Conservation (phyloP, 2,329 filamentous ascomycete genomes). For the Apiospora saccharicola region DNA sequence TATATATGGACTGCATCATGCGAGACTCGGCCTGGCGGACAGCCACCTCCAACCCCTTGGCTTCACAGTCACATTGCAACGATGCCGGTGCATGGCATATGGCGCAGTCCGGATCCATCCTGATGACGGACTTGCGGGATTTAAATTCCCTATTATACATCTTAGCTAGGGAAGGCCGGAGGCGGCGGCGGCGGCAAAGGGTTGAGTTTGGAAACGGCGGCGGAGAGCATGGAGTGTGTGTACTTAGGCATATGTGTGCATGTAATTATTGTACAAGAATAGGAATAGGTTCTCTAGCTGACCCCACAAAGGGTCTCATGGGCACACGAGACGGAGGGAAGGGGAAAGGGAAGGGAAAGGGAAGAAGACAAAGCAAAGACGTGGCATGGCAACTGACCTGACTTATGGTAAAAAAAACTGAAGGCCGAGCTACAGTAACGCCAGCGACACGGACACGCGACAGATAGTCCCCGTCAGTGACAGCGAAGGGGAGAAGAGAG, state of each 20-base stretch:
- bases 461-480: constrained; percentile 26
- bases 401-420: constrained; percentile 41
- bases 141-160: constrained; percentile 52
- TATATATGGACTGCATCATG: constrained; percentile 69
- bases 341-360: constrained; percentile 30
- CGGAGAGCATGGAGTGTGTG: constrained; percentile 35
- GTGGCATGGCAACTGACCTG: constrained; percentile 41
- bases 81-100: constrained; percentile 69
- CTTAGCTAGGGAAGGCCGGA: constrained; percentile 49
- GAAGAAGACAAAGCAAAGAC: constrained; percentile 34
- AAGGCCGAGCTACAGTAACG: constrained; percentile 42
- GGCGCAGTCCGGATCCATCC: constrained; percentile 75
- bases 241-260: constrained; percentile 28
- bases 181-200: constrained; percentile 36
- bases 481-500: constrained; percentile 37
- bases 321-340: constrained; percentile 34
- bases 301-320: constrained; percentile 47
- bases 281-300: constrained; percentile 26
- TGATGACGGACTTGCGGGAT: constrained; percentile 59
- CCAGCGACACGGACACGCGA: constrained; percentile 31
- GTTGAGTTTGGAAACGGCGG: constrained; percentile 37
- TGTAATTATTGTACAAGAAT: constrained; percentile 42
- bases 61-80: constrained; percentile 70
- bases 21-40: constrained; percentile 68
- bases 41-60: constrained; percentile 68